Evolutionary conservation across 768 basidiomycete genomes (phyloP), one percentile per base, ranked within the genome.

Genomic region (Amanita pseudoporphyria): DNA sequence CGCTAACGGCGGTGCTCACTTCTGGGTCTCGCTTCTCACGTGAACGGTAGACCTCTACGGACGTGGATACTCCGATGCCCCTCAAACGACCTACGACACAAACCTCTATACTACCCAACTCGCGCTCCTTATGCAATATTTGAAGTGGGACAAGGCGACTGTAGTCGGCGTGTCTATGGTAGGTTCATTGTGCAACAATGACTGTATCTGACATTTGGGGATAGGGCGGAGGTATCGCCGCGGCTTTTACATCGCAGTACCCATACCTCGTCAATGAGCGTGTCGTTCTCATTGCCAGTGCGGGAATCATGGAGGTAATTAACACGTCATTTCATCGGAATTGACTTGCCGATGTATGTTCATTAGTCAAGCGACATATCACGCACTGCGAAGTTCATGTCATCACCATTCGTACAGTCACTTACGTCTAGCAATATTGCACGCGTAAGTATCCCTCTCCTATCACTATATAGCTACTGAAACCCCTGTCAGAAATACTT

Each of bases 41-140:
- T 36, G 38, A 33, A 24, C 44, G 16, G 13, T 52, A 87, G 87
- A 91, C 66, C 69, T 89, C 16, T 88, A 87, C 52, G 88, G 87
- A 10, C 76, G 87, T 33, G 87, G 87, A 4, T 91, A 89, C 64
- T 87, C 86, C 1, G 87, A 86, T 49, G 86, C 87, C 1, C 87
- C 87, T 0, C 73, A 79, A 18, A 78, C 74, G 13, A 77, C 73
- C 3, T 87, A 90, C 61, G 74, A 86, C 54, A 65, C 76, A 1
- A 65, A 70, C 5, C 69, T 91, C 3, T 83, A 83, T 59, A 79
- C 79, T 1, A 80, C 78, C 0, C 87, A 90, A 57, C 81, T 91
- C n/a, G 88, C 88, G 0, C 72, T 89, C 5, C 75, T 91, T 43
- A 76, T 91, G 74, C 87, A 90, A 54, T 78, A 88, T 54, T 62